Percentiles rank a stretch among this genome's conserved stretches.
These are phyloP conservation scores for Fusarium pseudonygamai DNA, from an alignment of 2,329 filamentous ascomycete species.

Conservation along the genomic window DNA sequence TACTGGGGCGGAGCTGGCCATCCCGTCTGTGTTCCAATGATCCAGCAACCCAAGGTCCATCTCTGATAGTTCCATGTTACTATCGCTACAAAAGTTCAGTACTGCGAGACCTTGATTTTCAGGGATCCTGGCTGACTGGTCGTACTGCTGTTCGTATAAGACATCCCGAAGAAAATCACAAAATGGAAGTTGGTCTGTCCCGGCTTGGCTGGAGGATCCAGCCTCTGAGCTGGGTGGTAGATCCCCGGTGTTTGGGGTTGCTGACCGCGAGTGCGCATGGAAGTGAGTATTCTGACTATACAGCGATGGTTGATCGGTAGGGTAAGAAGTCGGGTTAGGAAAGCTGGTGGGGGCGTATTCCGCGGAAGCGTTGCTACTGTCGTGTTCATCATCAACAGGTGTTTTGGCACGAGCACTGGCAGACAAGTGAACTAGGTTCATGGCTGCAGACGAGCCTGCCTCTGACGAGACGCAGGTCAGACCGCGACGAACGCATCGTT, in stretches of 20 bases:
- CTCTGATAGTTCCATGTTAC: conserved; percentile 61
- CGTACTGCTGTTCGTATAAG: conserved; percentile 57
- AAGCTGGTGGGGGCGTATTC: conserved; percentile 13
- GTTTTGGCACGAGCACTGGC: conserved; percentile 46
- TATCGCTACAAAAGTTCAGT: conserved; percentile 61
- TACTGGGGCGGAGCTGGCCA: conserved; percentile 34
- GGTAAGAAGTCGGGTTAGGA: conserved; percentile 6
- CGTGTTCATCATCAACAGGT: conserved; percentile 35
- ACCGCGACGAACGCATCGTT: conserved; percentile 59
- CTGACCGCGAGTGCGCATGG: conserved; percentile 29
- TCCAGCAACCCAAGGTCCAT: conserved; percentile 62
- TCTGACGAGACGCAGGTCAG: conserved; percentile 55
- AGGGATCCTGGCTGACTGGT: conserved; percentile 46
- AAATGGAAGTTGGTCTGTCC: conserved; percentile 54
- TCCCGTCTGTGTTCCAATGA: conserved; percentile 57
- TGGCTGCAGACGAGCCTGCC: conserved; percentile 52
- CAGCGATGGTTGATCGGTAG: conserved; percentile 26
- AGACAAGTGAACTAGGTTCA: conserved; percentile 57
- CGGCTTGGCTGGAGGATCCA: conserved; percentile 29
- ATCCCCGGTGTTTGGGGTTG: conserved; percentile 34
- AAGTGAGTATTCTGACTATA: conserved; percentile 21
- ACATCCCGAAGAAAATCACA: conserved; percentile 62
- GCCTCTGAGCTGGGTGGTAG: conserved; percentile 30
- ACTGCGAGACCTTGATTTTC: conserved; percentile 56
- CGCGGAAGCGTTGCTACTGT: conserved; percentile 23